Evolutionary conservation across 768 basidiomycete species (phyloP), one percentile per base, ranked within the genome.

Genomic region (Lactarius trivialis): DNA sequence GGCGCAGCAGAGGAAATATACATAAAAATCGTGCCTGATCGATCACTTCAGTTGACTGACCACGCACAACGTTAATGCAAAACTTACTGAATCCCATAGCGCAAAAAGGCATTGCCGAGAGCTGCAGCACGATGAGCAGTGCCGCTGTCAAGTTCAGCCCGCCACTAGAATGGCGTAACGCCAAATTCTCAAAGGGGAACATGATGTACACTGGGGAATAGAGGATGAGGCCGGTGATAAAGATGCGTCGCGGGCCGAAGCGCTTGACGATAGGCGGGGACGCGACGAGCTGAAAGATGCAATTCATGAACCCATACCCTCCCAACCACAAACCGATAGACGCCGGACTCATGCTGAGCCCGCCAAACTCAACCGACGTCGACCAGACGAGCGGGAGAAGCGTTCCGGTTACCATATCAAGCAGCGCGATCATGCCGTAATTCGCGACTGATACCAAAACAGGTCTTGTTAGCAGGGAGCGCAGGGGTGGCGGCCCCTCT

Each of bases 21-120:
- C 60, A 89, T 86, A 71, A 87, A 88, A n/a, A 88, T 72, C 51
- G 85, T 81, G 26, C 85, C 88, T 88, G 56, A 17, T 32, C 3
- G 4, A 50, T n/a, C 81, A 3, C 33, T 2, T 37, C 48, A 56
- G 19, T 26, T n/a, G n/a, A n/a, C n/a, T n/a, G 56, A 50, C 36
- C 4, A 1, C 11, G 33, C 8, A 34, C 32, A 4, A 2, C 28
- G n/a, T n/a, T 30, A 7, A 7, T 9, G 30, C 15, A 37, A 7
- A 14, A 61, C 60, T 56, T 33, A 62, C 61, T 53, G 50, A 62
- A 57, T 3, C 61, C 61, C 61, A 62, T 62, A 41, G 51, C 55
- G 5, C 32, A 36, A 14, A 62, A 30, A 28, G 45, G 50, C 26
- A 57, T 57, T 36, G 50, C 28, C 17, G 32, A 41, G 41, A 62